Evolutionary conservation across 441 rosid genomes (phyloP).

Genomic region (Erodium chrysanthum): DNA sequence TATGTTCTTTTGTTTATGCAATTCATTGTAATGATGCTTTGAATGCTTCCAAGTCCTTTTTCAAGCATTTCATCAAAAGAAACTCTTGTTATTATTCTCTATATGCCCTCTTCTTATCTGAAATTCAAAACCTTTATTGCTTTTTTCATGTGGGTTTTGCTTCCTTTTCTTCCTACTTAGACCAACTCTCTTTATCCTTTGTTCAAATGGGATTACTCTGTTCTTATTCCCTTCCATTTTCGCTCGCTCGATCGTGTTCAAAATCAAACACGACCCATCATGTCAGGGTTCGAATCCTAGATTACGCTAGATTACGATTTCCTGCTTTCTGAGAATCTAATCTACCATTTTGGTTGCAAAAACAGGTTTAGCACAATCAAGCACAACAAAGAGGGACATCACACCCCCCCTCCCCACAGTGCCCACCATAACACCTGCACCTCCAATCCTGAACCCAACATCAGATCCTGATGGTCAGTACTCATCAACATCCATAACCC

Average conservation of each 20-base stretch:
- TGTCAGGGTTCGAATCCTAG: no score
- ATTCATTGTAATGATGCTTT: not conserved
- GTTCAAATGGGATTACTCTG: not conserved
- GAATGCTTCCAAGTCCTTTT: not conserved
- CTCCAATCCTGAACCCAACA: conserved; percentile 44
- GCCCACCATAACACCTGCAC: conserved; percentile 44
- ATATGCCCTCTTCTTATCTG: not conserved
- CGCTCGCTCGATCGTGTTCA: no score
- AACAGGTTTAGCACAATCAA: not conserved
- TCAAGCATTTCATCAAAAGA: no score
- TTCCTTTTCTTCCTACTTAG: not conserved
- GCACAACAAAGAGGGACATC: conserved; percentile 42
- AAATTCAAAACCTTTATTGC: not conserved
- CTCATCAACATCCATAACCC: conserved; percentile 28
- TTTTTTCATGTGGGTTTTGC: conserved; percentile 1
- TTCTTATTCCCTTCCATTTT: no score
- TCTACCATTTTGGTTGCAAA: no score
- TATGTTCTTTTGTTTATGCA: not conserved
- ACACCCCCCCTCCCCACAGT: conserved; percentile 71
- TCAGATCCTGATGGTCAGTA: conserved; percentile 44
- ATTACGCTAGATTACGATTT: no score
- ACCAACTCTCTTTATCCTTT: not conserved
- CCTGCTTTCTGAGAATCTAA: no score
- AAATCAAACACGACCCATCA: no score
- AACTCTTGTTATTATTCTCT: not conserved